A percentile compares a stretch with the other conserved stretches of the same genome.
Evolutionary conservation across 305 asterid species (phyloP).

Genomic region (Fraxinus albicans): DNA sequence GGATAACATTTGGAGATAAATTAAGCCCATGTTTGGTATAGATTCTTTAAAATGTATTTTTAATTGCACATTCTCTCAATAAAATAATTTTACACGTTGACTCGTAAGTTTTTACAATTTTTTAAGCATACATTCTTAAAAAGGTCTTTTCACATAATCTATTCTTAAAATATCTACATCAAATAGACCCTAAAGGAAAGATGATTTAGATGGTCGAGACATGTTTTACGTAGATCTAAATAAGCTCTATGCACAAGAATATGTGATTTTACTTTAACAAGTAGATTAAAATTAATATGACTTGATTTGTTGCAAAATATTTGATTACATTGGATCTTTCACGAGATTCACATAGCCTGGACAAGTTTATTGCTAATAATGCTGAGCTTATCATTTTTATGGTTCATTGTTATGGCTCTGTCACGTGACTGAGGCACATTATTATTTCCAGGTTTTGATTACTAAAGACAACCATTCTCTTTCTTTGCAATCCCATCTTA

Average conservation of each 20-base stretch:
- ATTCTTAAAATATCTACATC: not conserved
- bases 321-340: not conserved
- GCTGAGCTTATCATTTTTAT: not conserved
- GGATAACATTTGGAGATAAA: conserved; percentile 50
- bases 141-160: not conserved
- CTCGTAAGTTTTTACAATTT: not conserved
- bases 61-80: not conserved
- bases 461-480: conserved; percentile 2
- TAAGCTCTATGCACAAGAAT: not conserved
- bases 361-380: not conserved
- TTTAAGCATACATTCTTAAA: not conserved
- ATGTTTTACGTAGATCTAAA: not conserved
- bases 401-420: not conserved
- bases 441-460: not conserved
- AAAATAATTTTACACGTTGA: not conserved
- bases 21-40: not conserved
- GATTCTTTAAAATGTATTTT: not conserved
- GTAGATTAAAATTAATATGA: not conserved
- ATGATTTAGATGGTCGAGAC: not conserved
- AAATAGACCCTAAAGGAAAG: not conserved
- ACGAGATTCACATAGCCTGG: not conserved
- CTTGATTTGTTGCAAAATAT: not conserved
- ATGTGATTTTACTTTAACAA: not conserved
- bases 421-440: not conserved
- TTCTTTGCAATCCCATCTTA: conserved; percentile 12